A percentile compares a stretch with the other conserved stretches of the same genome.
Evolutionary conservation across 2,329 filamentous ascomycete genomes (phyloP).

Genomic region (Mariannaea sp.): DNA sequence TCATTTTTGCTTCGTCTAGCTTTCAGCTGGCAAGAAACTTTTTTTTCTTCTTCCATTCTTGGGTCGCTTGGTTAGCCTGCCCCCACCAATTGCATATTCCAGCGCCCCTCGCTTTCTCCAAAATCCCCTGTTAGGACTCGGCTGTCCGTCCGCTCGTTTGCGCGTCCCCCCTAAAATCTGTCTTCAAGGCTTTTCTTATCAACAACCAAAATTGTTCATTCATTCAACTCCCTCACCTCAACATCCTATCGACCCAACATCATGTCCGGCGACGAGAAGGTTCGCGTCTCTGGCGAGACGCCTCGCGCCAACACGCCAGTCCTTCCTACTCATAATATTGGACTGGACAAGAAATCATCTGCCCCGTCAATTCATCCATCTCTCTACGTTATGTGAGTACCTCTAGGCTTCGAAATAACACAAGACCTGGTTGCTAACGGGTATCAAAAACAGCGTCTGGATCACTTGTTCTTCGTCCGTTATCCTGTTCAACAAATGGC

Average conservation of each 20-base stretch:
- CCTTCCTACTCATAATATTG: constrained; percentile 81
- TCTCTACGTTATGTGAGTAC: constrained; percentile 76
- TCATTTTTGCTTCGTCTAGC: constrained; percentile 11
- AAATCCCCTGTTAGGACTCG: constrained; percentile 40
- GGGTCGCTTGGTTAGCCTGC: constrained; percentile 31
- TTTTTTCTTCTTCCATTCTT: constrained; percentile 38
- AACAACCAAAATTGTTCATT: constrained; percentile 28
- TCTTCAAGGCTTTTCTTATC: constrained; percentile 37
- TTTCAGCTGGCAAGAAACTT: constrained; percentile 29
- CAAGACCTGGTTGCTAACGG: constrained; percentile 21
- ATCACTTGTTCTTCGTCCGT: constrained; percentile 91
- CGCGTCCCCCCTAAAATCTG: constrained; percentile 44
- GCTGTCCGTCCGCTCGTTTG: constrained; percentile 48
- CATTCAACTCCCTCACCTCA: constrained; percentile 28
- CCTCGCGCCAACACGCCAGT: constrained; percentile 65
- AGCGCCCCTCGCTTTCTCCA: constrained; percentile 37
- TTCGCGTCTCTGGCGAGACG: constrained; percentile 78
- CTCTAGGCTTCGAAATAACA: not conserved
- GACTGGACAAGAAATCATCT: constrained; percentile 70
- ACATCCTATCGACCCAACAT: constrained; percentile 52
- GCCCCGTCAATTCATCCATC: constrained; percentile 75
- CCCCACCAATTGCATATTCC: constrained; percentile 46
- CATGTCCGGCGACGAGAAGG: constrained; percentile 72
- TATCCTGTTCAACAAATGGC: constrained; percentile 99
- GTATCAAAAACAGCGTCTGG: constrained; percentile 71